phyloP scores from a whole-genome alignment of 2,329 filamentous ascomycete genomes.

The Microcyclosporella mali region DNA sequence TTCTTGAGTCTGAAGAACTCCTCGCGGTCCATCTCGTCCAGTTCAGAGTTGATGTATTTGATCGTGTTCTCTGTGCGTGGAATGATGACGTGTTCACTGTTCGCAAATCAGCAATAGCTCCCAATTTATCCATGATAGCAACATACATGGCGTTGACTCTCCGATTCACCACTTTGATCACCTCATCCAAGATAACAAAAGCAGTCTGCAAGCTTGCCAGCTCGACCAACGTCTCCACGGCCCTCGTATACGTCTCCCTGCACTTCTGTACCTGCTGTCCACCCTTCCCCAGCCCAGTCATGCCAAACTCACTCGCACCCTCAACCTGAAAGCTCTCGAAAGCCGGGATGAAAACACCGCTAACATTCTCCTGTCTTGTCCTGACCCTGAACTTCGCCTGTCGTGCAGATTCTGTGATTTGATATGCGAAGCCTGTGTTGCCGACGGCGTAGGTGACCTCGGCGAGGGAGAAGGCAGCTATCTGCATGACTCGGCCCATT shows the following conservation, averaged over 20 bases:
- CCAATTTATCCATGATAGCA: neutral
- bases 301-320: constrained; percentile 83
- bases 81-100: constrained; percentile 86
- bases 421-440: constrained; percentile 81
- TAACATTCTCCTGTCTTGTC: constrained; percentile 97
- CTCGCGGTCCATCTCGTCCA: constrained; percentile 94
- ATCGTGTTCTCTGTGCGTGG: constrained; percentile 99
- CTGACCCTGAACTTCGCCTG: constrained; percentile 86
- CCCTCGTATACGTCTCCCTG: constrained; percentile 89
- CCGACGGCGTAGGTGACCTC: constrained; percentile 97
- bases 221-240: constrained; percentile 93
- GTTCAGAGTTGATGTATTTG: constrained; percentile 98
- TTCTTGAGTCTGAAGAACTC: constrained; percentile 98
- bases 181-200: constrained; percentile 95
- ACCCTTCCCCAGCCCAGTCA: constrained; percentile 93
- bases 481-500: constrained; percentile 99
- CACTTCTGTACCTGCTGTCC: constrained; percentile 95
- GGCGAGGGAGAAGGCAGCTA: constrained; percentile 92
- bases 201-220: constrained; percentile 93
- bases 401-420: constrained; percentile 93
- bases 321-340: constrained; percentile 90
- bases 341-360: constrained; percentile 84
- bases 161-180: constrained; percentile 98
- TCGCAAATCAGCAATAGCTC: constrained; percentile 16
- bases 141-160: constrained; percentile 91